These are phyloP conservation scores for Populus hybrid DNA, from an alignment of 441 rosid genomes.

Conservation along the genomic window DNA sequence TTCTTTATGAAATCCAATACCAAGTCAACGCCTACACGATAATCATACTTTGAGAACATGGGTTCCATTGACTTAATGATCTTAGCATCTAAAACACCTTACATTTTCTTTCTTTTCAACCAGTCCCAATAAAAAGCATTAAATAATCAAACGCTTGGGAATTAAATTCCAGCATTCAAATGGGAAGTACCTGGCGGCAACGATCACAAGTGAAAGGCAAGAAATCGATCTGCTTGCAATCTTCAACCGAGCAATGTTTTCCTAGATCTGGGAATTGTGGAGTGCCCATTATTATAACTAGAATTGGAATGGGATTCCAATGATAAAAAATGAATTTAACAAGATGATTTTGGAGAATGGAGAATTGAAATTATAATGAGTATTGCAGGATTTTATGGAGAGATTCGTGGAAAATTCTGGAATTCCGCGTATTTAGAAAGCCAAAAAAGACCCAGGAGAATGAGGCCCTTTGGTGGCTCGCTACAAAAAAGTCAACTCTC, in stretches of 20 bases:
- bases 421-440: slow-evolving; percentile 1
- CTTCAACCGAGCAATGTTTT: slow-evolving; percentile 69
- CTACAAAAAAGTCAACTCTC: not conserved
- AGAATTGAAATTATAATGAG: not conserved
- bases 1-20: not conserved
- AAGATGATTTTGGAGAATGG: not conserved
- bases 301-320: not conserved
- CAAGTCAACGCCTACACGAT: not conserved
- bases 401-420: not conserved
- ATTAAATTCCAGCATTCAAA: not conserved
- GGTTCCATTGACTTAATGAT: not conserved
- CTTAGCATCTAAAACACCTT: not conserved
- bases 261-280: slow-evolving; percentile 97
- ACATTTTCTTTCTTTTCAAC: not conserved
- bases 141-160: no score
- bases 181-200: slow-evolving; percentile 55
- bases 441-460: not conserved
- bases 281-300: slow-evolving; percentile 57
- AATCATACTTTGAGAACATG: not conserved
- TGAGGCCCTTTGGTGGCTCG: not conserved
- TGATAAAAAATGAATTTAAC: not conserved
- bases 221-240: slow-evolving; percentile 86
- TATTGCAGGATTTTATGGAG: not conserved
- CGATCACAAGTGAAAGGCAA: slow-evolving; percentile 94
- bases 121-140: not conserved